Percentiles rank a stretch among this genome's conserved stretches.
These are phyloP conservation scores for Aspergillus bridgeri DNA, from an alignment of 495 filamentous ascomycete species.

Conservation along the genomic window DNA sequence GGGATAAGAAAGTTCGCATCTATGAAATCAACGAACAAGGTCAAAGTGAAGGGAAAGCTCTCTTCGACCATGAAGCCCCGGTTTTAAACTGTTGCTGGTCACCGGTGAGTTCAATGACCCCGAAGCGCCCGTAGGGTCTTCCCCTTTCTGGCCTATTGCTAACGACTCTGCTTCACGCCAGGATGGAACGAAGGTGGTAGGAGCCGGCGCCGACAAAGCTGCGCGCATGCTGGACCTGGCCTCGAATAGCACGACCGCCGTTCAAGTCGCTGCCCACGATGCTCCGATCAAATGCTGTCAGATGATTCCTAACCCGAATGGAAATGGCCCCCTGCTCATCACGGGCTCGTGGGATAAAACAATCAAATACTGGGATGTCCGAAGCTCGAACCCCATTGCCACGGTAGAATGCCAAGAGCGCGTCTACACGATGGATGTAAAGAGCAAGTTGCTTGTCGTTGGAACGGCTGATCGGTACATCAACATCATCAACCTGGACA, in stretches of 20 bases:
- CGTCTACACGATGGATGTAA: slow-evolving; percentile 83
- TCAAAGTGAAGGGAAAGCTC: slow-evolving; percentile 69
- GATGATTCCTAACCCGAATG: slow-evolving; percentile 60
- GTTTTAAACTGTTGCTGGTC: slow-evolving; percentile 80
- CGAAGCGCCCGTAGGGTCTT: background rate
- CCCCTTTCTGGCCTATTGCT: background rate
- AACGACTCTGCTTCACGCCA: slow-evolving; percentile 17
- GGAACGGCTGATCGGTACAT: slow-evolving; percentile 86
- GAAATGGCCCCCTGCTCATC: slow-evolving; percentile 62
- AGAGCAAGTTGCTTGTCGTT: slow-evolving; percentile 72
- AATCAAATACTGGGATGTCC: slow-evolving; percentile 92
- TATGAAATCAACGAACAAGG: slow-evolving; percentile 77
- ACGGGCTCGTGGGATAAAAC: slow-evolving; percentile 97
- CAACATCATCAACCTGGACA: slow-evolving; percentile 77
- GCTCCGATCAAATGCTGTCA: slow-evolving; percentile 74
- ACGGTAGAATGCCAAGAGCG: slow-evolving; percentile 70
- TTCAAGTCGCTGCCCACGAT: slow-evolving; percentile 74
- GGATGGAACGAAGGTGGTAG: slow-evolving; percentile 74
- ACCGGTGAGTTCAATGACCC: slow-evolving; percentile 53
- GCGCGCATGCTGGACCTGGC: slow-evolving; percentile 74
- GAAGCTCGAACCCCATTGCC: slow-evolving; percentile 59
- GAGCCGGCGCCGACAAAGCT: slow-evolving; percentile 80
- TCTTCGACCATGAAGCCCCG: slow-evolving; percentile 73
- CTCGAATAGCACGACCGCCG: slow-evolving; percentile 46
- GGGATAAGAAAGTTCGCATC: slow-evolving; percentile 93